These are phyloP conservation scores for Rosa hybrid DNA, from an alignment of 331 rosid genomes.

Conservation along the genomic window DNA sequence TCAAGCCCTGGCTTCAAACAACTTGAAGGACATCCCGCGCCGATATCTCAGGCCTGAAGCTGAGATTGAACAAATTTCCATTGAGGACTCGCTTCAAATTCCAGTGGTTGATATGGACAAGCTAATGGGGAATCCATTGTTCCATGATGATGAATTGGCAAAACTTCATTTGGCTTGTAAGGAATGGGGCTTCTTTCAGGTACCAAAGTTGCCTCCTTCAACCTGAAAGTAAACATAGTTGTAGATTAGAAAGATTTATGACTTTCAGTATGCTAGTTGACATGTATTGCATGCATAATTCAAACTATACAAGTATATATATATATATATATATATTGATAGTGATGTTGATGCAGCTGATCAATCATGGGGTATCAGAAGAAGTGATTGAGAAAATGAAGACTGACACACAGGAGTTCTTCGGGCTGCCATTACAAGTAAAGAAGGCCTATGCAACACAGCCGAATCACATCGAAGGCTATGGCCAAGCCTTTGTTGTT, in stretches of 20 bases:
- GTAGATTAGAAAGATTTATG: not conserved
- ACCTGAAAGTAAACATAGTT: not conserved
- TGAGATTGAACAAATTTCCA: slow-evolving; percentile 5
- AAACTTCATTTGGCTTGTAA: slow-evolving; percentile 20
- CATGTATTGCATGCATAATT: not conserved
- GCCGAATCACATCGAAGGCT: slow-evolving; percentile 29
- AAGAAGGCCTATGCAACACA: slow-evolving; percentile 20
- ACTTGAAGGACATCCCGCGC: slow-evolving; percentile 21
- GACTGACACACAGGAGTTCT: slow-evolving; percentile 18
- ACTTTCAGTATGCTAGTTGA: not conserved
- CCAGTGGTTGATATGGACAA: slow-evolving; percentile 32
- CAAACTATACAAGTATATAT: too few species aligned
- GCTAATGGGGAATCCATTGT: not conserved
- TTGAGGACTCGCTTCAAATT: slow-evolving; percentile 2
- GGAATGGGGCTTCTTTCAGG: slow-evolving; percentile 30
- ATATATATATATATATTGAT: too few species aligned
- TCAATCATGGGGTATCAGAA: slow-evolving; percentile 29
- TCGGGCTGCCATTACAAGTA: slow-evolving; percentile 14
- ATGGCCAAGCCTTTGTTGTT: slow-evolving; percentile 30
- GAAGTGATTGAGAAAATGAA: slow-evolving; percentile 24
- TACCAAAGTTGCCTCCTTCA: not conserved
- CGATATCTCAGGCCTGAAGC: slow-evolving; percentile 11
- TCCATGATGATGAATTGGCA: slow-evolving; percentile 7
- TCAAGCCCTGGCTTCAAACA: slow-evolving; percentile 27
- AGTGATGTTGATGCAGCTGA: slow-evolving; percentile 8